Evolutionary conservation across 768 basidiomycete species (phyloP), one percentile per base, ranked within the genome.

Genomic region (Austroboletus eburneus): DNA sequence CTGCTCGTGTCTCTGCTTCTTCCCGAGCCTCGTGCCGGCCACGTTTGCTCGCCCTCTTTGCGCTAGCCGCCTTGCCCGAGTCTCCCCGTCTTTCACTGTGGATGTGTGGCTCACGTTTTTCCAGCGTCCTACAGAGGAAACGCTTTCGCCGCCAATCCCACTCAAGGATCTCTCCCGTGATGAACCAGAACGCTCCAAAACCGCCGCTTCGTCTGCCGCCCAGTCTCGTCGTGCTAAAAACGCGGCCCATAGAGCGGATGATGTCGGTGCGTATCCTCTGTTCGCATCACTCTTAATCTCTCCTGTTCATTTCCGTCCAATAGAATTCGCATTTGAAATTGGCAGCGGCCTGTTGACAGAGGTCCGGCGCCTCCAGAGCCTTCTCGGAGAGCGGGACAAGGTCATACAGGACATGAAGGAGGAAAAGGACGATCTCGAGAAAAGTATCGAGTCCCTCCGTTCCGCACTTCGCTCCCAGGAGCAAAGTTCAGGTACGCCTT

Each of bases 321-420:
- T 70, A 88, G 95, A 96, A 72, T 97, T 98, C 57, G 95, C 95
- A 33, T 94, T 96, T 57, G 95, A 98, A 72, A 98, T 98, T 46
- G 94, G 95, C 7, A 93, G 90, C 53, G 87, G 87, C 12, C 73
- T 97, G 41, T 74, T 97, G 24, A 87, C 87, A 8, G 95, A 98
- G 70, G 91, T 97, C 38, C 77, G 94, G 37, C 78, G 95, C 34
- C 74, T 98, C 33, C 95, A 98, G 61, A 86, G 85, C 48, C 76
- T 98, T 48, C 79, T 97, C 34, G 87, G 79, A 14, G 95, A 97
- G 68, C 80, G 91, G 43, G 94, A 97, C 68, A 91, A 92, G 66
- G 88, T 87, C 17, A 81, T 98, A 38, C 85, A 91, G 65, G 88
- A 90, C 59, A 83, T 87, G 77, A 86, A 86, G 58, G 89, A 92